Percentiles rank a stretch among this genome's conserved stretches.
Evolutionary conservation across 2,329 filamentous ascomycete species (phyloP).

Genomic region (Thelonectria discophora): DNA sequence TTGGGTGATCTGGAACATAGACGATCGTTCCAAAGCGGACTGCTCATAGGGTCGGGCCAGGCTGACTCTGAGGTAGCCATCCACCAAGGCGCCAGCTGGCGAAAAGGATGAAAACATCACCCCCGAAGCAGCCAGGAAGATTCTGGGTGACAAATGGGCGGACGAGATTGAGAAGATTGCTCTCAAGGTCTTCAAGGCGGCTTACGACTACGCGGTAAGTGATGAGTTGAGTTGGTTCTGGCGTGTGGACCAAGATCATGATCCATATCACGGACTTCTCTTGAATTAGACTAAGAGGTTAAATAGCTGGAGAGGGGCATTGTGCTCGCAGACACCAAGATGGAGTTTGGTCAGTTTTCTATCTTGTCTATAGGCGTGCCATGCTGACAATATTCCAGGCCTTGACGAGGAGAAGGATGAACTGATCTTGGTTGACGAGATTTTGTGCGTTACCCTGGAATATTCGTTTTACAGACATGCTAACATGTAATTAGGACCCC

Average conservation of each 20-base stretch:
- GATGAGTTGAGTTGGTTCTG: too few species aligned
- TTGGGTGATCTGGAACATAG: not conserved
- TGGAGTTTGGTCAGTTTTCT: conserved; percentile 34
- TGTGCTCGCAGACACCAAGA: conserved; percentile 40
- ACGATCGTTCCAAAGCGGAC: not conserved
- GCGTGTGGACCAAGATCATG: too few species aligned
- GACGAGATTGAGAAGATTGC: conserved; percentile 41
- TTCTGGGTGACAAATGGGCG: conserved; percentile 44
- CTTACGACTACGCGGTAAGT: conserved; percentile 35
- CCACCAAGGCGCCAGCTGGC: conserved; percentile 84
- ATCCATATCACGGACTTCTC: too few species aligned
- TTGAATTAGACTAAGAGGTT: too few species aligned
- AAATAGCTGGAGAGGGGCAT: conserved; percentile 32
- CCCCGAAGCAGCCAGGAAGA: conserved; percentile 66
- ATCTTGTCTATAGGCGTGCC: not conserved
- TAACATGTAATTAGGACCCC: conserved; percentile 24
- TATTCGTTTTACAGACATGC: not conserved
- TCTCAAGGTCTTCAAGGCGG: conserved; percentile 40
- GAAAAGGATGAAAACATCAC: conserved; percentile 87
- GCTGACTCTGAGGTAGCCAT: conserved; percentile 67
- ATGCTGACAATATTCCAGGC: conserved; percentile 15
- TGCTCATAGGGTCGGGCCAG: not conserved
- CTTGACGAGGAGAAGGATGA: conserved; percentile 42
- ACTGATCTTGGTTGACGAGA: conserved; percentile 41
- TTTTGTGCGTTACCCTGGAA: conserved; percentile 18